A percentile compares a stretch with the other conserved stretches of the same genome.
Evolutionary conservation across 2,329 filamentous ascomycete genomes (phyloP).

Genomic region (Alternaria infectoria): DNA sequence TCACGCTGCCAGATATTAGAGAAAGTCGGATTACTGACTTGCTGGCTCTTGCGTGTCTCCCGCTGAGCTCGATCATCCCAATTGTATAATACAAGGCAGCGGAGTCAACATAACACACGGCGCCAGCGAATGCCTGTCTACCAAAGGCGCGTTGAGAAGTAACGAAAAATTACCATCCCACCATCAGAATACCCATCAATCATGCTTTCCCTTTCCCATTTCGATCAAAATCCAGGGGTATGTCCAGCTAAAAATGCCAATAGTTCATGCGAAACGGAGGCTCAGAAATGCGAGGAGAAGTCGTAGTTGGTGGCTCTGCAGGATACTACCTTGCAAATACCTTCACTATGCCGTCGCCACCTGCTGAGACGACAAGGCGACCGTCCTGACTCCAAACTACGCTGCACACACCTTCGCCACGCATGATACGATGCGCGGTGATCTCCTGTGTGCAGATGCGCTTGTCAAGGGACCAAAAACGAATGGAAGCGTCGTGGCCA

Average conservation of each 20-base stretch:
- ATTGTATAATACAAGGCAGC: conserved; percentile 8
- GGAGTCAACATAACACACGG: neutral
- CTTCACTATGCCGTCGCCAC: conserved; percentile 95
- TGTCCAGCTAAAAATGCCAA: conserved; percentile 30
- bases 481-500: conserved; percentile 91
- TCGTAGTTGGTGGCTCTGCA: conserved; percentile 9
- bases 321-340: conserved; percentile 65
- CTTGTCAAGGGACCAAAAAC: conserved; percentile 98
- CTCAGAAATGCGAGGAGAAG: conserved; percentile 11
- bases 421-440: conserved; percentile 89
- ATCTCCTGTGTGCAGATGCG: conserved; percentile 94
- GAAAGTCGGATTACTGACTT: neutral
- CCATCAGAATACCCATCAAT: conserved; percentile 20
- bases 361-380: conserved; percentile 90
- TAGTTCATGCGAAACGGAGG: conserved; percentile 15
- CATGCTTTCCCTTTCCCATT: conserved; percentile 8
- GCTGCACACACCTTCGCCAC: conserved; percentile 91
- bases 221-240: conserved; percentile 13
- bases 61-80: neutral
- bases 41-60: neutral
- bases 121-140: neutral
- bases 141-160: conserved; percentile 6
- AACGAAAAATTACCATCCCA: conserved; percentile 20
- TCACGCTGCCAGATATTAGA: neutral
- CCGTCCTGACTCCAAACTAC: conserved; percentile 97